A percentile compares a stretch with the other conserved stretches of the same genome.
Conservation (phyloP, 805 yeast species). For the Saccharomyces cerevisiae region DNA sequence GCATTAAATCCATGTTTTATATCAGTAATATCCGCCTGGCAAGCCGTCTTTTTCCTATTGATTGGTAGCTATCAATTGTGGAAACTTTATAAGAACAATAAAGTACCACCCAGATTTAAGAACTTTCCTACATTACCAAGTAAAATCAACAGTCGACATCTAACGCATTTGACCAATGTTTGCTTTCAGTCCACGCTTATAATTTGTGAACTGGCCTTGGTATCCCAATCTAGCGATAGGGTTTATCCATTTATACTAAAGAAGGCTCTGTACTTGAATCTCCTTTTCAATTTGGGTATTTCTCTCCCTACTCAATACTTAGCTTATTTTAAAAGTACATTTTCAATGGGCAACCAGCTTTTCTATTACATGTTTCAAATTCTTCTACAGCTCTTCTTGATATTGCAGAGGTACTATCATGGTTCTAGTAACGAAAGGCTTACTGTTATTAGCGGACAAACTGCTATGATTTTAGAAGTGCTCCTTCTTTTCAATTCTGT, state of each 20-base stretch:
- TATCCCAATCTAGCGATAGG: background rate
- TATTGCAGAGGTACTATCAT: slow-evolving; percentile 20
- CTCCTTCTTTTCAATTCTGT: slow-evolving; percentile 28
- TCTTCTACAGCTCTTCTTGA: slow-evolving; percentile 13
- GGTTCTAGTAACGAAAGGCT: slow-evolving; percentile 11
- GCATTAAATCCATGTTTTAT: slow-evolving; percentile 31
- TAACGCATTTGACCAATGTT: slow-evolving; percentile 19
- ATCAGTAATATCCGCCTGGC: slow-evolving; percentile 11
- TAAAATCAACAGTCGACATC: slow-evolving; percentile 10
- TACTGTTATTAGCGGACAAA: slow-evolving; percentile 15
- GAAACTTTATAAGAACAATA: slow-evolving; percentile 9
- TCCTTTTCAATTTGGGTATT: slow-evolving; percentile 14
- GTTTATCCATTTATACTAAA: slow-evolving; percentile 7
- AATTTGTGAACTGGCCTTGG: slow-evolving; percentile 8
- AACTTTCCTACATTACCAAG: slow-evolving; percentile 5
- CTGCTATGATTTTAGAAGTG: slow-evolving; percentile 20
- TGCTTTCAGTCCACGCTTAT: slow-evolving; percentile 13
- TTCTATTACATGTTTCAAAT: slow-evolving; percentile 23
- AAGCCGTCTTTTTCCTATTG: slow-evolving; percentile 13
- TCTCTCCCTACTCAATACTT: slow-evolving; percentile 25
- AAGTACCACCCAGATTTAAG: slow-evolving; percentile 13
- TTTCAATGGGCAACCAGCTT: slow-evolving; percentile 23
- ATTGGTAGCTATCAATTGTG: slow-evolving; percentile 20
- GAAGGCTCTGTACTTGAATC: slow-evolving; percentile 11
- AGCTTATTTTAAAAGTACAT: slow-evolving; percentile 24